Conservation (phyloP, 2,329 filamentous ascomycete species). For the Sclerotinia minor region DNA sequence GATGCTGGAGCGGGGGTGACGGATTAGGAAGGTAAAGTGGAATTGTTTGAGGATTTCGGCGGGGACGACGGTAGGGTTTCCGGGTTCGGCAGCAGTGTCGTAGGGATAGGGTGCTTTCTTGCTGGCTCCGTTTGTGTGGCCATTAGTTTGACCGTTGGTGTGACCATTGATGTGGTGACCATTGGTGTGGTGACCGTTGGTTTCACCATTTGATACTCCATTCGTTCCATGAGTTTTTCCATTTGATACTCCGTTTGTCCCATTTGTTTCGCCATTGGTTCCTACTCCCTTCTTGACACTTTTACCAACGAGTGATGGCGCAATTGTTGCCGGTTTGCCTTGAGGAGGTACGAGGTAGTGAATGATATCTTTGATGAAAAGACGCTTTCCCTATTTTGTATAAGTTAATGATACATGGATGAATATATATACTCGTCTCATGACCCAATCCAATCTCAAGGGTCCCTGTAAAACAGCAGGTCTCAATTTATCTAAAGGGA, state of each 20-base stretch:
- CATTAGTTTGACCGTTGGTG: conserved; percentile 33
- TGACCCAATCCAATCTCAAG: conserved; percentile 1
- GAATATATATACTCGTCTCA: conserved; percentile 16
- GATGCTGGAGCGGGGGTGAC: conserved; percentile 87
- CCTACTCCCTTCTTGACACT: conserved; percentile 40
- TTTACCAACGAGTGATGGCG: conserved; percentile 65
- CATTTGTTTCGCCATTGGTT: conserved; percentile 39
- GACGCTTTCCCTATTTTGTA: conserved; percentile 59
- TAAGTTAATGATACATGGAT: conserved; percentile 21
- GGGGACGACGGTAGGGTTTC: conserved; percentile 86
- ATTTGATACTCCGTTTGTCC: conserved; percentile 26
- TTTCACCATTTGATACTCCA: conserved; percentile 24
- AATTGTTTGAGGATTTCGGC: conserved; percentile 71
- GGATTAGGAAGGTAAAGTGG: conserved; percentile 96
- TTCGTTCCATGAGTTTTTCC: conserved; percentile 35
- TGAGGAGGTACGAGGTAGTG: conserved; percentile 85
- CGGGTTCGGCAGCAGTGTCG: conserved; percentile 57
- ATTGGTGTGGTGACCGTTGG: conserved; percentile 21
- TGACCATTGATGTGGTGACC: conserved; percentile 35
- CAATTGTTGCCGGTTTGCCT: conserved; percentile 65
- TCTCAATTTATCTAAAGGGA: neutral
- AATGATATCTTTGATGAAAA: conserved; percentile 98
- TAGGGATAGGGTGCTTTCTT: conserved; percentile 53
- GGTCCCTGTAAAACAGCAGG: neutral
- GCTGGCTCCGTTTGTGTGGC: conserved; percentile 24